A percentile compares a stretch with the other conserved stretches of the same genome.
Evolutionary conservation across 2,329 filamentous ascomycete genomes (phyloP).

Genomic region (Scedosporium aurantiacum): DNA sequence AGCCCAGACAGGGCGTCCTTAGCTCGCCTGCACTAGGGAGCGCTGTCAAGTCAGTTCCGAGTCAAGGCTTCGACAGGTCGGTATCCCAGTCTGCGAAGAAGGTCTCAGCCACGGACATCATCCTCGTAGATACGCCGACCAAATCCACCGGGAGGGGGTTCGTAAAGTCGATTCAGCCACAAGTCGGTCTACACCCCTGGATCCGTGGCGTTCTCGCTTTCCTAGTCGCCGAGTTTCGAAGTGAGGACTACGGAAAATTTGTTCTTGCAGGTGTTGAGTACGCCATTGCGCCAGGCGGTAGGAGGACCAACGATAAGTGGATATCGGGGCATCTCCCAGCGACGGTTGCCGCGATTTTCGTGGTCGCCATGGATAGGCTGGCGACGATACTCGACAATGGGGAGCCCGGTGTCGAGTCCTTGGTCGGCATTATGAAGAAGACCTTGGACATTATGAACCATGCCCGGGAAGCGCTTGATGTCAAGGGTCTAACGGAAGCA

Average conservation of each 20-base stretch:
- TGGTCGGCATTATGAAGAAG: conserved; percentile 19
- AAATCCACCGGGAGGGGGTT: conserved; percentile 27
- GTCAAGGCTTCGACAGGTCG: neutral
- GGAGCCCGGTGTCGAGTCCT: conserved; percentile 18
- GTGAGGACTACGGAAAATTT: conserved; percentile 55
- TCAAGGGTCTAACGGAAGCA: conserved; percentile 30
- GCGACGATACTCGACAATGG: conserved; percentile 24
- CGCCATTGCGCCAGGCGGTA: conserved; percentile 33
- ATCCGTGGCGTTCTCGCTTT: conserved; percentile 56
- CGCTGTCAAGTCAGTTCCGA: neutral
- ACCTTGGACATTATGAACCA: conserved; percentile 31
- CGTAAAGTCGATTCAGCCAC: conserved; percentile 12
- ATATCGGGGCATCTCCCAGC: conserved; percentile 36
- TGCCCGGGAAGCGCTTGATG: conserved; percentile 28
- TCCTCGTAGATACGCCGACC: conserved; percentile 23
- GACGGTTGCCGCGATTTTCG: conserved; percentile 49
- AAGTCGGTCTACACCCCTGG: conserved; percentile 47
- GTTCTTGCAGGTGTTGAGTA: conserved; percentile 63
- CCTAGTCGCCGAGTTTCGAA: conserved; percentile 48
- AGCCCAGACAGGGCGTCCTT: conserved; percentile 11
- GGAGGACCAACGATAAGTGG: conserved; percentile 36
- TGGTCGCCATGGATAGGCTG: conserved; percentile 30
- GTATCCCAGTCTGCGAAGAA: conserved; percentile 31
- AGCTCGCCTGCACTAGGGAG: conserved; percentile 14
- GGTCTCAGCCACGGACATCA: conserved; percentile 18